Percentiles rank a stretch among this genome's conserved stretches.
Conservation (phyloP, 768 basidiomycete species). For the Xerocomus spinulosus region DNA sequence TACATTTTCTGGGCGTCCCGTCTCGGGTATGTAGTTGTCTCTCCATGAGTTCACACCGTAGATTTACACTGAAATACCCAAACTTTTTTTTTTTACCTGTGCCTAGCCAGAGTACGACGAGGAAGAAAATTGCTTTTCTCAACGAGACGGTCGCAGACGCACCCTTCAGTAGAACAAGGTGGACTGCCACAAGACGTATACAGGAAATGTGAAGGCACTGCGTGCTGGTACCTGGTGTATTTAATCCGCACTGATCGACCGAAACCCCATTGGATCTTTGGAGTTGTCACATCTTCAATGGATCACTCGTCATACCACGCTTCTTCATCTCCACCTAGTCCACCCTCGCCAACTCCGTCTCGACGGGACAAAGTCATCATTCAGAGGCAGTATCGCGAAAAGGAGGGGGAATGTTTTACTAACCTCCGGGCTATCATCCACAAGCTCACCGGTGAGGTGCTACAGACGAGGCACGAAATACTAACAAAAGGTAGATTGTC, state of each 20-base stretch:
- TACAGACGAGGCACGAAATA: slow-evolving; percentile 18
- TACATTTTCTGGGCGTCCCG: no score
- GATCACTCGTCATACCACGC: not conserved
- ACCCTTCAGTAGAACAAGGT: no score
- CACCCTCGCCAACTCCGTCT: not conserved
- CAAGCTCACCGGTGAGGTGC: slow-evolving; percentile 14
- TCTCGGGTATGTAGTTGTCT: no score
- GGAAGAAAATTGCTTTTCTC: no score
- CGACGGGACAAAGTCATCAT: slow-evolving; percentile 10
- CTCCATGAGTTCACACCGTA: no score
- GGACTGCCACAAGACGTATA: not conserved
- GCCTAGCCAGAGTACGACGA: no score
- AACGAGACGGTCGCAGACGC: no score
- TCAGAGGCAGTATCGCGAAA: slow-evolving; percentile 21
- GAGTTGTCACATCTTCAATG: slow-evolving; percentile 1
- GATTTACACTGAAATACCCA: no score
- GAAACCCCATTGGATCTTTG: not conserved
- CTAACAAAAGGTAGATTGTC: slow-evolving; percentile 16
- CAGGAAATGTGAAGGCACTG: not conserved
- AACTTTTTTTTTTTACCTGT: no score
- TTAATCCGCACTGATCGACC: slow-evolving; percentile 2
- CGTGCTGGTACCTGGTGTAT: not conserved
- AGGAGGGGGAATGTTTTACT: slow-evolving; percentile 21
- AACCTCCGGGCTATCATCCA: slow-evolving; percentile 16
- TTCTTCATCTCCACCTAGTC: not conserved